Percentiles rank a stretch among this genome's conserved stretches.
These are phyloP conservation scores for Eleusine indica DNA, from an alignment of 176 grass and related monocot genomes.

Conservation along the genomic window DNA sequence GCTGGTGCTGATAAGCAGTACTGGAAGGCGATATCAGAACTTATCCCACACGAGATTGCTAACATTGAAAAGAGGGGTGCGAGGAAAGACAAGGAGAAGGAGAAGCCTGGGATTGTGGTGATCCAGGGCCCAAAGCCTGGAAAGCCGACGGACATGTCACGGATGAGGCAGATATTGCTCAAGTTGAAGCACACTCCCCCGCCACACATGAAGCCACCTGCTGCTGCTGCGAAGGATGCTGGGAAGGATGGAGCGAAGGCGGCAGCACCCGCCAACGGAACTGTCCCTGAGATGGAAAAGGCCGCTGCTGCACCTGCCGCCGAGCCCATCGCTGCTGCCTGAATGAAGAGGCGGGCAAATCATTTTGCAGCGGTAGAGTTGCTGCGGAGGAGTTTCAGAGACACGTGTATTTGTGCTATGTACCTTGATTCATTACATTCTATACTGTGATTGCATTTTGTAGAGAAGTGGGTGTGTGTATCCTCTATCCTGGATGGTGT, in stretches of 20 bases:
- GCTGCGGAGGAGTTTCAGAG: background rate
- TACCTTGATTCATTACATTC: slow-evolving; percentile 41
- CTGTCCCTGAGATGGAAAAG: slow-evolving; percentile 53
- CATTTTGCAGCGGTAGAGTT: slow-evolving; percentile 31
- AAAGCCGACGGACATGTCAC: slow-evolving; percentile 71
- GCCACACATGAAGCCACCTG: slow-evolving; percentile 69
- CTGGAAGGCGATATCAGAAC: slow-evolving; percentile 92
- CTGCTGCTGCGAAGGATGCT: slow-evolving; percentile 43
- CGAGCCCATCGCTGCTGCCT: slow-evolving; percentile 44
- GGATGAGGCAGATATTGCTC: slow-evolving; percentile 81
- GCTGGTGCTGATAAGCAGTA: slow-evolving; percentile 73
- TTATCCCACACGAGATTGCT: slow-evolving; percentile 85
- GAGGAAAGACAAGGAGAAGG: slow-evolving; percentile 79
- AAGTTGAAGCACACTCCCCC: slow-evolving; percentile 82
- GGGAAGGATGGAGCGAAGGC: slow-evolving; percentile 48
- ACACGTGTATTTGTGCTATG: slow-evolving; percentile 24
- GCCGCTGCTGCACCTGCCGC: slow-evolving; percentile 17
- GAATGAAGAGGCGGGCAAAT: background rate
- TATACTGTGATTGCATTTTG: slow-evolving; percentile 55
- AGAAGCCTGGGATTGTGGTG: slow-evolving; percentile 70
- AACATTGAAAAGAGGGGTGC: slow-evolving; percentile 79
- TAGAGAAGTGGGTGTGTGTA: slow-evolving; percentile 34
- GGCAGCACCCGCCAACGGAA: slow-evolving; percentile 44
- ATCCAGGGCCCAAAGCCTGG: slow-evolving; percentile 89
- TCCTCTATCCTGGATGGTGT: background rate